Base-by-base conservation (phyloP, 2,329 filamentous ascomycete genomes). In the Leptosphaerulina australis region DNA sequence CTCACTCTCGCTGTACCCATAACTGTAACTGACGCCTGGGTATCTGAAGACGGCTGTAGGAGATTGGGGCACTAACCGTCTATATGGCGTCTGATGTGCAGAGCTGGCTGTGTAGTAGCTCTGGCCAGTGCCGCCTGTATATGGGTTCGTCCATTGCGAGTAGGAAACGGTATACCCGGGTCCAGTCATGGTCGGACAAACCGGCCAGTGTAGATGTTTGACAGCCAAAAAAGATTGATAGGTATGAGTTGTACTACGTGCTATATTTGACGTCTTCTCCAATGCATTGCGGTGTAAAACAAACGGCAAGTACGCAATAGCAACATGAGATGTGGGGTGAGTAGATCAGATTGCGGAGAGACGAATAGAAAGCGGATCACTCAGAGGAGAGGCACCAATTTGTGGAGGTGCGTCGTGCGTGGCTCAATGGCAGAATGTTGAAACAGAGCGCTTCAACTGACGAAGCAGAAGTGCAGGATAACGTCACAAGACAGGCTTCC, bases 311-410 rank as follows among this genome's bases (percentile, higher is more conserved):
- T 50, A 58, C 50, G 60, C 63, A 70, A 66, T 69, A 53, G 67
- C 62, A 55, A 67, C 62, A 67, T 69, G 56, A 58, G 64, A 71
- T 64, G 68, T 71, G 68, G 66, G 64, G 62, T 62, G 58, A 55
- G 58, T 54, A 55, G 59, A 64, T 61, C 57, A 56, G 56, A 62
- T 49, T 65, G 66, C 53, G 64, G 68, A 68, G 68, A 62, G 63
- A 61, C 67, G 67, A 69, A 71, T 69, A 39, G 61, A 64, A 66
- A 55, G 52, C 44, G 40, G 58, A 44, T 56, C 50, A 64, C 55
- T 58, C 44, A 63, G 55, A 54, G 37, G 40, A 60, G 64, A 55
- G 59, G 60, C 59, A 65, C 53, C 44, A 56, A 56, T 56, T 45
- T 60, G 58, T 59, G 62, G 62, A 55, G 52, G 51, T 56, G 58